Base-by-base conservation (phyloP, 2,329 filamentous ascomycete genomes). In the Paraphoma chrysanthemicola region DNA sequence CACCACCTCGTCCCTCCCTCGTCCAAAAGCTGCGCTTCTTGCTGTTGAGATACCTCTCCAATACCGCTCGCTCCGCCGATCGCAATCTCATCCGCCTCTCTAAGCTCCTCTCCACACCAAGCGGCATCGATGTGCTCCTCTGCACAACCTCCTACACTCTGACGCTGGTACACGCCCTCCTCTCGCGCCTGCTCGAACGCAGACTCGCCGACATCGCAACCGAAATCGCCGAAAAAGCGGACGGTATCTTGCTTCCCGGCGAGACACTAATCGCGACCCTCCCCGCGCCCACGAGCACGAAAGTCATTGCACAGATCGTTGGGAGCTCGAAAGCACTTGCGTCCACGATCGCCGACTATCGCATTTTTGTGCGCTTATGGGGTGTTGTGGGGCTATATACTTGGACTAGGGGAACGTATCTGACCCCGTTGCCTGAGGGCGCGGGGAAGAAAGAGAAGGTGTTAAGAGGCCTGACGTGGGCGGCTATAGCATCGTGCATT, bases 311-410 rank as follows among this genome's bases (percentile, higher is more conserved):
- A 4, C 67, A 75, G 23, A 59, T 68, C 0, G 70, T 73, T 4
- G 68, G 67, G 1, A 67, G 69, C 12, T 67, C 75, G 6, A 79
- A 77, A 56, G 71, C 77, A 12, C 82, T 96, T 12, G 86, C 88
- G 16, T 82, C 78, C 33, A 80, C 94, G 51, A 82, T 95, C 45
- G 83, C 83, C 64, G 91, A 95, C 71, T 86, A 88, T 59, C 83
- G 91, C 58, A 89, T 88, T 56, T 91, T 93, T 72, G 79, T 86
- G 60, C 85, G 93, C 0, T 82, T 97, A 30, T 96, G 91, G 89
- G 89, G 87, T 0, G 73, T 93, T 67, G 68, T 97, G 71, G 88
- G 88, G 48, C 82, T 96, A 74, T 90, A 91, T 77, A 80, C 88
- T 62, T 90, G 88, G 82, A 87, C 82, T 14, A 83, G 85, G 60